These are phyloP conservation scores for Oryza brachyantha DNA, from an alignment of 176 grass and related monocot genomes.

Conservation along the genomic window DNA sequence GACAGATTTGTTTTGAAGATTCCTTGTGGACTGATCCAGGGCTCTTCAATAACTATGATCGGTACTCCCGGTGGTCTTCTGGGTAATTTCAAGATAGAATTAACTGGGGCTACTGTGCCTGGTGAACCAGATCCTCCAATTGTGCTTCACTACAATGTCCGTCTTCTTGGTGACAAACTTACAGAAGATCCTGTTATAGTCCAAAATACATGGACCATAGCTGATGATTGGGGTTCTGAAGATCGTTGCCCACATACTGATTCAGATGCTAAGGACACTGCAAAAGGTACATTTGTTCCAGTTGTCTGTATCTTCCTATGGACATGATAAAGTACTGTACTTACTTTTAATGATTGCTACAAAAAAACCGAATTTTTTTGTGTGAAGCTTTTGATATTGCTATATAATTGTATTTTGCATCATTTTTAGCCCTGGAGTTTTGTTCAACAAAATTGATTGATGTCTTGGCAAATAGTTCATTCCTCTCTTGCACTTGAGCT, in stretches of 20 bases:
- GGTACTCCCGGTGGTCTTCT: slow-evolving; percentile 85
- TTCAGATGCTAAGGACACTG: slow-evolving; percentile 48
- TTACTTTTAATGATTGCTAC: not conserved
- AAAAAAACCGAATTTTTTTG: no score
- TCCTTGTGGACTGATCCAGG: slow-evolving; percentile 93
- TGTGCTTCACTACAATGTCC: slow-evolving; percentile 91
- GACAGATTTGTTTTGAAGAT: slow-evolving; percentile 71
- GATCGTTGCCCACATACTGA: slow-evolving; percentile 74
- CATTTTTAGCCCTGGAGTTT: not conserved
- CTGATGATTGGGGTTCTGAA: slow-evolving; percentile 89
- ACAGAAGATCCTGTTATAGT: slow-evolving; percentile 98
- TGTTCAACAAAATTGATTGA: slow-evolving; percentile 15
- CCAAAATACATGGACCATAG: slow-evolving; percentile 90
- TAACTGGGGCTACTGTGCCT: slow-evolving; percentile 69
- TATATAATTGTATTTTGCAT: not conserved
- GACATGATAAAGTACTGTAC: slow-evolving; percentile 13
- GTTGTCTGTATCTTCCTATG: slow-evolving; percentile 4
- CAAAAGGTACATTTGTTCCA: slow-evolving; percentile 58
- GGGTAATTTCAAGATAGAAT: slow-evolving; percentile 82
- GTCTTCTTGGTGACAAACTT: slow-evolving; percentile 95
- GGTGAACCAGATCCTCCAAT: slow-evolving; percentile 91
- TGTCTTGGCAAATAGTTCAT: not conserved
- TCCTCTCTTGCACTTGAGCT: not conserved
- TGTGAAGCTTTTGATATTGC: not conserved
- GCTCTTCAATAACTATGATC: slow-evolving; percentile 88